phyloP scores from a whole-genome alignment of 1,284 basidiomycete species.

The Bondarzewia mesenterica region DNA sequence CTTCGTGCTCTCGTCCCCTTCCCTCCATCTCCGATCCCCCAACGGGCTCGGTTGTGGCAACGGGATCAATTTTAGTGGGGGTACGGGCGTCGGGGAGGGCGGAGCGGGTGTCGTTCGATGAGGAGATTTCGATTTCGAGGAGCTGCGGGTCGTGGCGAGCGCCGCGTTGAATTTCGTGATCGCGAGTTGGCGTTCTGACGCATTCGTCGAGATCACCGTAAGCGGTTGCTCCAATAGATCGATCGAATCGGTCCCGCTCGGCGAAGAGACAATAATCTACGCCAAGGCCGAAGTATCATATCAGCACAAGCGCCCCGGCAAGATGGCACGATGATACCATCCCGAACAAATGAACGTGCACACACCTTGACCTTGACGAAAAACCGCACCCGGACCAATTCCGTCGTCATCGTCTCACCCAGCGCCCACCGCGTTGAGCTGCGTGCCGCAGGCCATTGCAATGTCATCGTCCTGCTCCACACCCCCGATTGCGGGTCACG shows the following conservation, averaged over 20 bases:
- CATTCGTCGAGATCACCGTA: constrained; percentile 57
- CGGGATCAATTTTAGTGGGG: neutral
- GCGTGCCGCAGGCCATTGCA: constrained; percentile 66
- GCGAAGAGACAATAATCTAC: constrained; percentile 52
- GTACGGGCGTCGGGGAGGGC: neutral
- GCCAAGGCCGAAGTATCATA: neutral
- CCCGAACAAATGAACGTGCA: constrained; percentile 1
- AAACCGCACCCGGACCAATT: constrained; percentile 60
- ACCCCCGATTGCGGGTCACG: constrained; percentile 41
- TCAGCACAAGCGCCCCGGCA: neutral
- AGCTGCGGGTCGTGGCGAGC: neutral
- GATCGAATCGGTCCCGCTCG: constrained; percentile 46
- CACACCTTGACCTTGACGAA: constrained; percentile 61
- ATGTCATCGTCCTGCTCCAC: constrained; percentile 54
- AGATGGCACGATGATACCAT: neutral
- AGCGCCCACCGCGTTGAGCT: constrained; percentile 66
- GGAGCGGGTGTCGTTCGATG: constrained; percentile 2
- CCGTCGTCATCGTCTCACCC: constrained; percentile 64
- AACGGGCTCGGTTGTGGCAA: neutral
- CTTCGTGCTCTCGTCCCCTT: constrained; percentile 3
- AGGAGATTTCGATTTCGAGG: constrained; percentile 1
- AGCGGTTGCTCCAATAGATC: constrained; percentile 66
- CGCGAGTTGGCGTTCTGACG: constrained; percentile 59
- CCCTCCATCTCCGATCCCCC: neutral
- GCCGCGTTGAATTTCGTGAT: constrained; percentile 41